Conservation (phyloP, 2,329 filamentous ascomycete genomes). For the Colletotrichum eleusines region DNA sequence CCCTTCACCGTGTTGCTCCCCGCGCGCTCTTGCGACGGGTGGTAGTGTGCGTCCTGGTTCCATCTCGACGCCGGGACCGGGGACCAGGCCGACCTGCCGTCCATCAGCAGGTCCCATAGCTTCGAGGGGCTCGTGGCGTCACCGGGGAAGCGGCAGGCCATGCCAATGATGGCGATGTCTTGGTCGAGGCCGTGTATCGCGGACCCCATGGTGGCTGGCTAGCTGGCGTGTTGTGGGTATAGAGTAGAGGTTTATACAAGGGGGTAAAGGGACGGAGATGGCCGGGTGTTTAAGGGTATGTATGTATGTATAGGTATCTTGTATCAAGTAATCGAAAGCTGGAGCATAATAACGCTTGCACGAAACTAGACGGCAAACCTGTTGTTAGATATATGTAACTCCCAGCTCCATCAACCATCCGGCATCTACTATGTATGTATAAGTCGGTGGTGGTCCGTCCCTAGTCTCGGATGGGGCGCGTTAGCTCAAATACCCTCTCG, state of each 20-base stretch:
- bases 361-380: not conserved
- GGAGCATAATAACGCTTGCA: not conserved
- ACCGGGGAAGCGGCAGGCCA: constrained; percentile 44
- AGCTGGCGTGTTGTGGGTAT: not conserved
- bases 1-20: constrained; percentile 49
- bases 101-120: constrained; percentile 61
- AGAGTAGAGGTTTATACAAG: too few species aligned
- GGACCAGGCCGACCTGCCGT: constrained; percentile 60
- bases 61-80: constrained; percentile 61
- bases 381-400: not conserved
- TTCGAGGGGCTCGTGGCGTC: constrained; percentile 36
- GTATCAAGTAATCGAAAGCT: not conserved
- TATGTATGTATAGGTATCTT: too few species aligned
- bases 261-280: too few species aligned
- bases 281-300: too few species aligned
- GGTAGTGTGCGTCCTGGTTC: constrained; percentile 64
- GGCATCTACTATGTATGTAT: too few species aligned
- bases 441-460: too few species aligned
- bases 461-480: too few species aligned
- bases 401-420: not conserved
- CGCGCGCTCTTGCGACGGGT: constrained; percentile 61
- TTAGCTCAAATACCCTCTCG: too few species aligned
- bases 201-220: not conserved
- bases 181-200: constrained; percentile 1
- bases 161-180: constrained; percentile 45